Evolutionary conservation across 768 basidiomycete genomes (phyloP), one percentile per base, ranked within the genome.

Genomic region (Termitomyces sp.): DNA sequence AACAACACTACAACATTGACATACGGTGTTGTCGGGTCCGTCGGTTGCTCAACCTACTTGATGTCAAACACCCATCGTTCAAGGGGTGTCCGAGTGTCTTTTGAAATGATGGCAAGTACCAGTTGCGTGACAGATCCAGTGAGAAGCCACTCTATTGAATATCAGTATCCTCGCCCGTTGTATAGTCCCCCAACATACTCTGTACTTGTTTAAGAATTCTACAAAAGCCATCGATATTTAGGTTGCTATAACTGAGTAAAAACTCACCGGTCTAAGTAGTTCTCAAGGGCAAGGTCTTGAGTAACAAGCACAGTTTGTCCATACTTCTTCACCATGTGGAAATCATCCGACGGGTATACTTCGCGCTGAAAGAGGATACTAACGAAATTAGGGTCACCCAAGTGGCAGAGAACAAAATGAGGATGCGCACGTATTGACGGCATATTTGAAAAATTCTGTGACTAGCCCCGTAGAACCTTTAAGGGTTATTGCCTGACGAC

Each of bases 11-110:
- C 39, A 14, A 63, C 56, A 60, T 55, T 37, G 39, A 75, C 85
- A 62, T 68, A 89, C 86, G 77, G 71, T 66, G 80, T 78, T 44
- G 73, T 65, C 33, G 76, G 69, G 49, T 82, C 81, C 1, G 79
- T 66, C 10, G 85, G 76, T 24, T 82, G 84, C 54, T 89, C 86
- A 43, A 93, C 84, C 53, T 95, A 80, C 67, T 93, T 88, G 71
- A 99, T 82, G 72, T 98, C 95, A 71, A 99, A 98, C 48, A 98
- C 95, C 97, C 97, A 99, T 62, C 97, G 83, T 73, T 99, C 97
- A 46, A 98, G 83, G 9, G 95, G 89, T 53, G 88, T 85, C 36
- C 93, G 82, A 9, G 93, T 89, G 67, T 98, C 96, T 69, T 96
- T 94, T 12, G 93, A 93, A 61, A 98, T 93, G 73, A 99, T 96